Percentiles rank a stretch among this genome's conserved stretches.
phyloP scores from a whole-genome alignment of 768 basidiomycete species.

The Auricularia cornea region DNA sequence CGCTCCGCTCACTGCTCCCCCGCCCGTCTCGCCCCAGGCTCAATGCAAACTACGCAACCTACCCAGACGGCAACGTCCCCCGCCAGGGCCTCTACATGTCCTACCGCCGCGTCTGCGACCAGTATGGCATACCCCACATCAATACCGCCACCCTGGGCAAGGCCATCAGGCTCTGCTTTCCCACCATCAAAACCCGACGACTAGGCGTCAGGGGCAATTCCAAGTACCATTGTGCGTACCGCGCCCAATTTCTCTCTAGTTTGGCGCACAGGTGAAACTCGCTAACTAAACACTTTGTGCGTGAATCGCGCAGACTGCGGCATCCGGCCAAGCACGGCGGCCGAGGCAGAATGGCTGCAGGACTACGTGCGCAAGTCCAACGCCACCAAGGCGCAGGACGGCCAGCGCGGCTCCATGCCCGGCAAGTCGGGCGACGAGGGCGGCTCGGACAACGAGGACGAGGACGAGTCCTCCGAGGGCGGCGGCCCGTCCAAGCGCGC shows the following conservation, averaged over 20 bases:
- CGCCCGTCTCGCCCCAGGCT: conserved; percentile 42
- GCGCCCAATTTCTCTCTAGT: conserved; percentile 4
- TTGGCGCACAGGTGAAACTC: conserved; percentile 9
- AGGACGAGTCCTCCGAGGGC: conserved; percentile 70
- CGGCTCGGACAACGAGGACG: conserved; percentile 75
- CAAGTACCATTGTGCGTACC: conserved; percentile 83
- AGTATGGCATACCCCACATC: conserved; percentile 88
- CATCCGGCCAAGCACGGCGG: conserved; percentile 82
- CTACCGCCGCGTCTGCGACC: conserved; percentile 83
- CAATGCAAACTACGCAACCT: conserved; percentile 82
- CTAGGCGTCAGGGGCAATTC: conserved; percentile 89
- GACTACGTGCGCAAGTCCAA: conserved; percentile 89
- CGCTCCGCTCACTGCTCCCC: conserved; percentile 4
- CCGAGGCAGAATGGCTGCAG: conserved; percentile 86
- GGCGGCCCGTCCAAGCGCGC: conserved; percentile 59
- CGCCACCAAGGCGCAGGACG: conserved; percentile 63
- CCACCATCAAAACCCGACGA: conserved; percentile 89
- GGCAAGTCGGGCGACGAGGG: conserved; percentile 57
- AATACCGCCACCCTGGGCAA: conserved; percentile 95
- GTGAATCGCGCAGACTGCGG: conserved; percentile 60
- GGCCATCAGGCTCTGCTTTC: conserved; percentile 87
- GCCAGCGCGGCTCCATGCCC: conserved; percentile 56
- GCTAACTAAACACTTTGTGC: conserved; percentile 12
- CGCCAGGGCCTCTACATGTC: conserved; percentile 92
- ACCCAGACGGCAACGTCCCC: conserved; percentile 88